Conservation (phyloP, 2,329 filamentous ascomycete species). For the Leptographium wingfieldii region DNA sequence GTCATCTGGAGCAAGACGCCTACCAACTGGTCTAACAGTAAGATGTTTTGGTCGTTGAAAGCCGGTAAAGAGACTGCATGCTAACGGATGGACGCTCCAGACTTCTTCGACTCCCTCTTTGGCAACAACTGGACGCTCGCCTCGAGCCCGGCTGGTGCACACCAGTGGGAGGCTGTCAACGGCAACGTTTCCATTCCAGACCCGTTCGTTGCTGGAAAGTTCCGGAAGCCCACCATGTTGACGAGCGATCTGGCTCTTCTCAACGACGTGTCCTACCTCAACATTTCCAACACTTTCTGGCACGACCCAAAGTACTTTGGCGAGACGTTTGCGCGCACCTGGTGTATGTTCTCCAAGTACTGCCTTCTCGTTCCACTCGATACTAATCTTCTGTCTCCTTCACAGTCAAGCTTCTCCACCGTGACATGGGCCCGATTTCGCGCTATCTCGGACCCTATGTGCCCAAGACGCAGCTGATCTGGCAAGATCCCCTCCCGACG, state of each 20-base stretch:
- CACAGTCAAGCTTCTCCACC: conserved; percentile 60
- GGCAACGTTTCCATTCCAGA: conserved; percentile 51
- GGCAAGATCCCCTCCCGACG: conserved; percentile 62
- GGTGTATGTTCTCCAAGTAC: conserved; percentile 30
- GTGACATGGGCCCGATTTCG: conserved; percentile 59
- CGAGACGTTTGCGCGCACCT: conserved; percentile 59
- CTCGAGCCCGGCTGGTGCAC: conserved; percentile 62
- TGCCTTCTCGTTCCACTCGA: background rate
- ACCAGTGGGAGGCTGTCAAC: conserved; percentile 65
- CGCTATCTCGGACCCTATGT: conserved; percentile 67
- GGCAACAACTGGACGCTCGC: conserved; percentile 66
- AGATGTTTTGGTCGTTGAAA: background rate
- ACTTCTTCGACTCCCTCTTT: conserved; percentile 65
- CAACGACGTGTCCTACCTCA: conserved; percentile 59
- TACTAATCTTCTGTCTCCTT: background rate
- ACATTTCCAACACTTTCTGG: conserved; percentile 59
- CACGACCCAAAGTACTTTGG: conserved; percentile 55
- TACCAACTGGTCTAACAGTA: conserved; percentile 57
- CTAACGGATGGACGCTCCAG: background rate
- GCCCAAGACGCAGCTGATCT: conserved; percentile 50
- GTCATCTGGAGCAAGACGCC: conserved; percentile 70
- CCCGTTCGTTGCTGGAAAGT: conserved; percentile 55
- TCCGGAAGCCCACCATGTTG: conserved; percentile 62
- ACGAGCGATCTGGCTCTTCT: conserved; percentile 63
- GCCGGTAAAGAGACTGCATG: background rate